phyloP scores from a whole-genome alignment of 2,329 filamentous ascomycete species.

The Botryotinia calthae region DNA sequence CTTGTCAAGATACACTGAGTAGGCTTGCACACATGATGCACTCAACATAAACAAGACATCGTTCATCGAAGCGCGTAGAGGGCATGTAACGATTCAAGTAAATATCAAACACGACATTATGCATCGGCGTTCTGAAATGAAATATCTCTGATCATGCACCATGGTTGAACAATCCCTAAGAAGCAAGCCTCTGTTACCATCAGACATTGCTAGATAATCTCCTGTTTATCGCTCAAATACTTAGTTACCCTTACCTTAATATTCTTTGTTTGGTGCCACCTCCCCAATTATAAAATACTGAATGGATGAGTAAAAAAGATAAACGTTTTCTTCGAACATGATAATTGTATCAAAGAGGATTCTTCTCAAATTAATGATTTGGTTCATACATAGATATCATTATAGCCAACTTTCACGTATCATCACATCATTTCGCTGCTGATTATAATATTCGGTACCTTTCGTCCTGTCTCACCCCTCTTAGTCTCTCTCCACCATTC shows the following conservation, averaged over 20 bases:
- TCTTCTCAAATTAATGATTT: no score
- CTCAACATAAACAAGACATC: background rate
- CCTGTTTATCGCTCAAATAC: no score
- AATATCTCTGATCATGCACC: no score
- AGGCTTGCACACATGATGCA: background rate
- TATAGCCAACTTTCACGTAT: background rate
- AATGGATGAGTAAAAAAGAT: no score
- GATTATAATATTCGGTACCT: background rate
- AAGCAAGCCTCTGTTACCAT: background rate
- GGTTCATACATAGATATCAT: no score
- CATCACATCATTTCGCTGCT: background rate
- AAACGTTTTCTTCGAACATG: no score
- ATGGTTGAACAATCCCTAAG: background rate
- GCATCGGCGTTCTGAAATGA: background rate
- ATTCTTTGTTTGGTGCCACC: background rate
- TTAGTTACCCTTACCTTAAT: no score
- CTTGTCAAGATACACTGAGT: accelerated
- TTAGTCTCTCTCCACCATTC: background rate
- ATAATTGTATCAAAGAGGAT: no score
- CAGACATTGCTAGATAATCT: background rate
- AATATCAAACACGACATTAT: background rate
- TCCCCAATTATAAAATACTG: no score
- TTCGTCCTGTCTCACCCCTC: background rate
- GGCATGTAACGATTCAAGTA: background rate
- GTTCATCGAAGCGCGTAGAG: background rate